phyloP scores from a whole-genome alignment of 306 rosid species.

The Gillenia trifoliata region DNA sequence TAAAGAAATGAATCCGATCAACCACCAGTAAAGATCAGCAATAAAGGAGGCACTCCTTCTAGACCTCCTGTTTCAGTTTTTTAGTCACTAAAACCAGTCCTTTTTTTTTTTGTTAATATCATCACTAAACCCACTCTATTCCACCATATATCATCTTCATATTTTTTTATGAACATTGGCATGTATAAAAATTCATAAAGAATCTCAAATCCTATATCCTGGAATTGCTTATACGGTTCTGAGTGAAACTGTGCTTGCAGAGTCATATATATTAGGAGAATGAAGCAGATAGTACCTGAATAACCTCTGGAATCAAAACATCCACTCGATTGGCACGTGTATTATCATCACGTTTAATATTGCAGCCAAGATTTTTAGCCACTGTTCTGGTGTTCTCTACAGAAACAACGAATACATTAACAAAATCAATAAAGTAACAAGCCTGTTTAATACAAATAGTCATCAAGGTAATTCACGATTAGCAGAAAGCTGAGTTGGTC shows the following conservation, averaged over 20 bases:
- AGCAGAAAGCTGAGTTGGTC: not conserved
- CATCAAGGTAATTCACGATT: not conserved
- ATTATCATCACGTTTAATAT: slow-evolving; percentile 34
- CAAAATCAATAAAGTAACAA: not conserved
- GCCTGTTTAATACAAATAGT: not conserved
- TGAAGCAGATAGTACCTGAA: slow-evolving; percentile 57
- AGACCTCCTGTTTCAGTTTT: not conserved
- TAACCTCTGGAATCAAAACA: slow-evolving; percentile 87
- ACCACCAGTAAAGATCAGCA: not conserved
- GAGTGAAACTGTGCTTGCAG: not conserved
- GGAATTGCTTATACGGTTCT: not conserved
- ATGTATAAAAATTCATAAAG: not conserved
- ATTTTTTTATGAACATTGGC: not conserved
- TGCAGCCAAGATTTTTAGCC: slow-evolving; percentile 89
- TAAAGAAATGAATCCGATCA: not conserved
- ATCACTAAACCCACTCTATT: not conserved
- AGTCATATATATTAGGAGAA: not conserved
- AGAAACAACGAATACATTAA: slow-evolving; percentile 16
- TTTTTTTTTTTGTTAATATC: too few species aligned
- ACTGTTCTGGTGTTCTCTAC: slow-evolving; percentile 89
- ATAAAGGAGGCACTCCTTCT: not conserved
- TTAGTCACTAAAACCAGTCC: not conserved
- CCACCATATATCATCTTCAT: not conserved
- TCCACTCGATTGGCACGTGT: slow-evolving; percentile 49
- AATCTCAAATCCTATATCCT: slow-evolving; percentile 7